phyloP scores from a whole-genome alignment of 2,329 filamentous ascomycete species.

The Aspergillus costaricaensis region DNA sequence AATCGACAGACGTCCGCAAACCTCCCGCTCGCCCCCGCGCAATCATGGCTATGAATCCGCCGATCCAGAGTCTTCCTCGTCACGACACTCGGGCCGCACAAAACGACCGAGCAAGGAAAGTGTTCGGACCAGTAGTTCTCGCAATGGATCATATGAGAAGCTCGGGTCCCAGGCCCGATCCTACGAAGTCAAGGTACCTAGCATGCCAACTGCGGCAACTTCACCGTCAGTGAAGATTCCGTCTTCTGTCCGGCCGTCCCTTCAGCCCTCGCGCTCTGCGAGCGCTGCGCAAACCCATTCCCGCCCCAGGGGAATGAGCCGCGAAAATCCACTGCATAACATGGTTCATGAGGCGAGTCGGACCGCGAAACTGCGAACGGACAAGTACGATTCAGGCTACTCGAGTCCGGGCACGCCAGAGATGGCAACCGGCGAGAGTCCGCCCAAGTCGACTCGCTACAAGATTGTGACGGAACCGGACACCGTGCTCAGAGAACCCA shows the following conservation, averaged over 20 bases:
- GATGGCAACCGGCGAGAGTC: conserved; percentile 34
- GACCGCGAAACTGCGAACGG: conserved; percentile 40
- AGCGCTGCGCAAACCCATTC: conserved; percentile 31
- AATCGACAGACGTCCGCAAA: conserved; percentile 27
- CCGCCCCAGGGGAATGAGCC: conserved; percentile 30
- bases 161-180: conserved; percentile 26
- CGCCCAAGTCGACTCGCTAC: conserved; percentile 40
- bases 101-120: conserved; percentile 30
- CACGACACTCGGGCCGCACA: conserved; percentile 33
- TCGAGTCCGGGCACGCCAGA: conserved; percentile 49
- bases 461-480: conserved; percentile 34
- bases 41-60: conserved; percentile 32
- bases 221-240: conserved; percentile 35
- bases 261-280: conserved; percentile 34
- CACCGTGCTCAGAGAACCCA: conserved; percentile 31
- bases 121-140: conserved; percentile 31
- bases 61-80: conserved; percentile 35
- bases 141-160: conserved; percentile 35
- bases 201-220: conserved; percentile 39
- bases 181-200: conserved; percentile 34
- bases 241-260: conserved; percentile 31
- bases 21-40: conserved; percentile 37
- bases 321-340: conserved; percentile 25
- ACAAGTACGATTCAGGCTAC: conserved; percentile 48
- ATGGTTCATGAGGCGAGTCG: conserved; percentile 34